Percentiles rank a stretch among this genome's conserved stretches.
Conservation (phyloP, 1,284 basidiomycete genomes). For the Termitomyces sp. region DNA sequence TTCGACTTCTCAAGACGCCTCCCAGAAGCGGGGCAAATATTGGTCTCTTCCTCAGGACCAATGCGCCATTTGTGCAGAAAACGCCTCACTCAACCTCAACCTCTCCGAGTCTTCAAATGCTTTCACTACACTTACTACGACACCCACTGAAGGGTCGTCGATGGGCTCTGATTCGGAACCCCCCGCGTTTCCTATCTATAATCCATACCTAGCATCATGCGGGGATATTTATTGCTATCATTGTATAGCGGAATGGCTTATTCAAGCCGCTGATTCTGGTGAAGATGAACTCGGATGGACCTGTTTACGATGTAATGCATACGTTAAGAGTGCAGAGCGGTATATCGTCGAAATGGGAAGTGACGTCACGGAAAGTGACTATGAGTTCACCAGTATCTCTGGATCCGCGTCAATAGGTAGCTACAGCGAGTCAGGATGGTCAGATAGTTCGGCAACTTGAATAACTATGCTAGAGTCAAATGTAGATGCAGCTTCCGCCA, state of each 20-base stretch:
- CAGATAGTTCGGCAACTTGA: constrained; percentile 20
- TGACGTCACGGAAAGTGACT: constrained; percentile 44
- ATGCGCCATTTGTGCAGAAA: constrained; percentile 78
- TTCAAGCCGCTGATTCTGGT: constrained; percentile 64
- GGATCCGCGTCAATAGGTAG: constrained; percentile 43
- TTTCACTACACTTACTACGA: constrained; percentile 35
- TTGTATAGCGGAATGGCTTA: constrained; percentile 78
- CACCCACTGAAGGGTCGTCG: constrained; percentile 12
- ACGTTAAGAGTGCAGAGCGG: constrained; percentile 52
- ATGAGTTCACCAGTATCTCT: constrained; percentile 49
- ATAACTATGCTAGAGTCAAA: not conserved
- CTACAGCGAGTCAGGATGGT: constrained; percentile 45
- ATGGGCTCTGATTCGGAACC: constrained; percentile 31
- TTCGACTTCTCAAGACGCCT: constrained; percentile 1
- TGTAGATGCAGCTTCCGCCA: not conserved
- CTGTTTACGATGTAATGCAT: constrained; percentile 72
- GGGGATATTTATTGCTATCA: constrained; percentile 86
- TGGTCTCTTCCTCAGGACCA: constrained; percentile 59
- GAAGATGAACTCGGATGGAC: constrained; percentile 61
- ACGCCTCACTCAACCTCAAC: constrained; percentile 56
- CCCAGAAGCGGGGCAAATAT: constrained; percentile 51
- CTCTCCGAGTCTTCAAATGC: constrained; percentile 47
- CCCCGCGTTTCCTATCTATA: constrained; percentile 60
- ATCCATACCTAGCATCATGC: constrained; percentile 71
- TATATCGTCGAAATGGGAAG: constrained; percentile 30